phyloP scores from a whole-genome alignment of 1,139 yeast genomes.

The Debaryomycetaceae sp. region DNA sequence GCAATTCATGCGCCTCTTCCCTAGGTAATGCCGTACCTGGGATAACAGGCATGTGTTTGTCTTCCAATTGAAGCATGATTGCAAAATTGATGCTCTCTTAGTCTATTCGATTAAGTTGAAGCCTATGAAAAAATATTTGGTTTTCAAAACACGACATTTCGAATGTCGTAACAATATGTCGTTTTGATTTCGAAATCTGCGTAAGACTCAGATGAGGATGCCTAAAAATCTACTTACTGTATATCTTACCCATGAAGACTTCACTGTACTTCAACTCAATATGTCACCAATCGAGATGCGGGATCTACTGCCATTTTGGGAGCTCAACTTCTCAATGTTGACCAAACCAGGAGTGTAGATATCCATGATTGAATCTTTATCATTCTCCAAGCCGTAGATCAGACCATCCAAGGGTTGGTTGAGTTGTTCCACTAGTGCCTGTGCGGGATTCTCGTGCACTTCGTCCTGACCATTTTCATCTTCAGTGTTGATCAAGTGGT shows the following conservation, averaged over 20 bases:
- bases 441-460: constrained; percentile 3
- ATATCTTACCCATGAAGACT: too few relatives aligned
- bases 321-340: not conserved
- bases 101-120: not conserved
- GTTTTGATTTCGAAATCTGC: not conserved
- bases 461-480: constrained; percentile 7
- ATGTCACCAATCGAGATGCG: constrained; percentile 25
- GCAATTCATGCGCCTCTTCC: constrained; percentile 63
- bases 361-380: constrained; percentile 22
- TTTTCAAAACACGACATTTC: not conserved
- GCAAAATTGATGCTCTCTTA: not conserved
- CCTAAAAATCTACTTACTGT: too few relatives aligned
- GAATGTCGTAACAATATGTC: not conserved
- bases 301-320: constrained; percentile 13
- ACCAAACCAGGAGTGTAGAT: constrained; percentile 10
- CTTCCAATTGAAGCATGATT: constrained; percentile 38
- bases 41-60: constrained; percentile 71
- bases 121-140: not conserved
- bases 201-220: too few relatives aligned
- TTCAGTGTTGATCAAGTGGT: constrained; percentile 14
- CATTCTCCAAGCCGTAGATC: constrained; percentile 29
- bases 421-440: constrained; percentile 19
- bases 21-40: constrained; percentile 81
- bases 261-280: constrained; percentile 9
- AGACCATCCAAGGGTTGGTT: constrained; percentile 32